These are phyloP conservation scores for Ceratocystis eucalypticola DNA, from an alignment of 2,329 filamentous ascomycete genomes.

Conservation along the genomic window DNA sequence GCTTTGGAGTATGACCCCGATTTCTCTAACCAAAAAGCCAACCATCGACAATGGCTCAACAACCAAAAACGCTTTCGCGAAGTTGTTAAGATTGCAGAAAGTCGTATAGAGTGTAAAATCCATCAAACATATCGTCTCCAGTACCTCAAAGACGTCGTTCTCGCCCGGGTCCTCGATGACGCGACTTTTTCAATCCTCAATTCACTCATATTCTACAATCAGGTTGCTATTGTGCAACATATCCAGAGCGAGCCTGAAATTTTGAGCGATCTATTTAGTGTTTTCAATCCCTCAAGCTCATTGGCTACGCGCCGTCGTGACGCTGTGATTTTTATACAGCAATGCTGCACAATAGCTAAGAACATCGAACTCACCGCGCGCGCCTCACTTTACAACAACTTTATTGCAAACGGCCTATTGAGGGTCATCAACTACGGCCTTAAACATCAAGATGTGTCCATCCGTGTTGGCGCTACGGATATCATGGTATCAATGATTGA, in stretches of 20 bases:
- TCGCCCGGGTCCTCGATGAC: conserved; percentile 91
- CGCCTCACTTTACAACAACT: conserved; percentile 75
- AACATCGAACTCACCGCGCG: conserved; percentile 76
- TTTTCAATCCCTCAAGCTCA: conserved; percentile 55
- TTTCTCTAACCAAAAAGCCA: conserved; percentile 93
- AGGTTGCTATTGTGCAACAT: conserved; percentile 93
- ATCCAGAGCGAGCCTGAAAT: conserved; percentile 71
- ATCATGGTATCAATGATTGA: conserved; percentile 90
- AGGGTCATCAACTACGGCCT: conserved; percentile 86
- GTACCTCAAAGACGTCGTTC: conserved; percentile 95
- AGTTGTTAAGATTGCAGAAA: conserved; percentile 82
- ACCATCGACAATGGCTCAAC: conserved; percentile 83
- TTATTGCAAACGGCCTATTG: conserved; percentile 75
- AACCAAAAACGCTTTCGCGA: conserved; percentile 89
- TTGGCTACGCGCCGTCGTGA: conserved; percentile 73
- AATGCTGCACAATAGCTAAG: conserved; percentile 89
- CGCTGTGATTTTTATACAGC: conserved; percentile 89
- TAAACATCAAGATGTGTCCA: conserved; percentile 66
- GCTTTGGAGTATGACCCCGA: conserved; percentile 96
- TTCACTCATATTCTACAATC: conserved; percentile 96
- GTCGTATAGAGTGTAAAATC: conserved; percentile 72
- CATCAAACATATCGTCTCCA: conserved; percentile 92
- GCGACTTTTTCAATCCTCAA: conserved; percentile 96
- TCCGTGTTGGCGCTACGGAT: conserved; percentile 85
- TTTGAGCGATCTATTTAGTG: conserved; percentile 71